These are phyloP conservation scores for Daldinia sp. DNA, from an alignment of 2,329 filamentous ascomycete genomes.

Conservation along the genomic window DNA sequence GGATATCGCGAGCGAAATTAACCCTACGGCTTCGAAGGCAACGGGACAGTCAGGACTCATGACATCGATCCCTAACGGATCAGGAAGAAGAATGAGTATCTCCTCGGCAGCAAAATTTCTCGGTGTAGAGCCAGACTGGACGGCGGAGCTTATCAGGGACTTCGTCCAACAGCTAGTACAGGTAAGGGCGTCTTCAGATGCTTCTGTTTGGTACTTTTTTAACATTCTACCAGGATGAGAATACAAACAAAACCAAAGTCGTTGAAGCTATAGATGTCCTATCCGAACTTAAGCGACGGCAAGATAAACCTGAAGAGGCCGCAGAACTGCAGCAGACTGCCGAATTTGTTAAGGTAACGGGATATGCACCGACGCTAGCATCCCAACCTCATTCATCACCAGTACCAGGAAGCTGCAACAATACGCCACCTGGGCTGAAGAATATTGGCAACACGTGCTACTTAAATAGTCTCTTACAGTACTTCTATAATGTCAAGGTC, in stretches of 20 bases:
- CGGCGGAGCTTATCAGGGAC: constrained; percentile 48
- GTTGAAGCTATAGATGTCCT: constrained; percentile 49
- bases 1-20: constrained; percentile 44
- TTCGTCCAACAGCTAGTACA: constrained; percentile 42
- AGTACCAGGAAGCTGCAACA: constrained; percentile 51
- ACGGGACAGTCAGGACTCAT: constrained; percentile 18
- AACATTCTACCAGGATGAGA: constrained; percentile 39
- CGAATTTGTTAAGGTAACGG: constrained; percentile 44
- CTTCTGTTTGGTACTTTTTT: constrained; percentile 11
- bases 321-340: constrained; percentile 43
- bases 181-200: constrained; percentile 32
- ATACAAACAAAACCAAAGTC: constrained; percentile 42
- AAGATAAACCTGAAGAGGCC: constrained; percentile 42
- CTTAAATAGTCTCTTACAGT: constrained; percentile 94
- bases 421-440: constrained; percentile 84
- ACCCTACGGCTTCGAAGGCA: constrained; percentile 1
- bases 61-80: constrained; percentile 1
- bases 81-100: constrained; percentile 45
- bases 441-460: constrained; percentile 99
- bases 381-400: constrained; percentile 33
- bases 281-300: constrained; percentile 45
- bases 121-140: constrained; percentile 45
- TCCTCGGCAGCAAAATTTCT: constrained; percentile 45
- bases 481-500: constrained; percentile 88
- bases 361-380: constrained; percentile 9